Conservation (phyloP, 2,329 filamentous ascomycete genomes). For the Pseudodiploospora longispora region DNA sequence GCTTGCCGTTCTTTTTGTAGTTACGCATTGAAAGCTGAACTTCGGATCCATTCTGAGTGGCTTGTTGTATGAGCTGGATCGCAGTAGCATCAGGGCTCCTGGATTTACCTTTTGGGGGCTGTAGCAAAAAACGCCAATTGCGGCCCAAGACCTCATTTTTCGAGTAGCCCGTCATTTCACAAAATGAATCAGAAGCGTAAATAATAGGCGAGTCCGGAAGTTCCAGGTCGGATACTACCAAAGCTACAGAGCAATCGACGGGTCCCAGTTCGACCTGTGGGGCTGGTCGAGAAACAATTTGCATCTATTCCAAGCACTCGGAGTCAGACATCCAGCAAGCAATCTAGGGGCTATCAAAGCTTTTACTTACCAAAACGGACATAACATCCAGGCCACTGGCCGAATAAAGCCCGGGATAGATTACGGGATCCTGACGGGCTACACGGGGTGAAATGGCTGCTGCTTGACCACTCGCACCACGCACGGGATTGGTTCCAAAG, state of each 20-base stretch:
- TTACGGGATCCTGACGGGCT: slow-evolving; percentile 33
- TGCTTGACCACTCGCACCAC: too few relatives aligned
- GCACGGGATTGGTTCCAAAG: neutral
- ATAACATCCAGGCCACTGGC: slow-evolving; percentile 49
- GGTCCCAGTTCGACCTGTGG: slow-evolving; percentile 73
- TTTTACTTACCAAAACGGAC: slow-evolving; percentile 40
- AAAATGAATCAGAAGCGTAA: slow-evolving; percentile 76
- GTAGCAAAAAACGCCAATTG: slow-evolving; percentile 82
- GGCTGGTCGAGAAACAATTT: slow-evolving; percentile 61
- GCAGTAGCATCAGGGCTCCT: slow-evolving; percentile 35
- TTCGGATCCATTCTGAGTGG: slow-evolving; percentile 37
- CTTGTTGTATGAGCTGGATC: slow-evolving; percentile 44
- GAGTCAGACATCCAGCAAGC: too few relatives aligned
- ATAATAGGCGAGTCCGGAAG: slow-evolving; percentile 71
- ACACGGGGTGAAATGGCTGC: too few relatives aligned
- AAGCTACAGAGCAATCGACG: slow-evolving; percentile 76
- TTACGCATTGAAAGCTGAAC: slow-evolving; percentile 57
- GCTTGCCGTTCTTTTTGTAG: slow-evolving; percentile 71
- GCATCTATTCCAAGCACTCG: slow-evolving; percentile 28
- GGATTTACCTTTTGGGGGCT: slow-evolving; percentile 48
- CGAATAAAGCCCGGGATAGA: slow-evolving; percentile 49
- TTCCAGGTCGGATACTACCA: slow-evolving; percentile 72
- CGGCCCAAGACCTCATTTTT: slow-evolving; percentile 64
- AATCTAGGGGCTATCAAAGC: neutral
- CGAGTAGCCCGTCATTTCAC: slow-evolving; percentile 70